Conservation (phyloP, 441 rosid genomes). For the Syzygium syzygioides region DNA sequence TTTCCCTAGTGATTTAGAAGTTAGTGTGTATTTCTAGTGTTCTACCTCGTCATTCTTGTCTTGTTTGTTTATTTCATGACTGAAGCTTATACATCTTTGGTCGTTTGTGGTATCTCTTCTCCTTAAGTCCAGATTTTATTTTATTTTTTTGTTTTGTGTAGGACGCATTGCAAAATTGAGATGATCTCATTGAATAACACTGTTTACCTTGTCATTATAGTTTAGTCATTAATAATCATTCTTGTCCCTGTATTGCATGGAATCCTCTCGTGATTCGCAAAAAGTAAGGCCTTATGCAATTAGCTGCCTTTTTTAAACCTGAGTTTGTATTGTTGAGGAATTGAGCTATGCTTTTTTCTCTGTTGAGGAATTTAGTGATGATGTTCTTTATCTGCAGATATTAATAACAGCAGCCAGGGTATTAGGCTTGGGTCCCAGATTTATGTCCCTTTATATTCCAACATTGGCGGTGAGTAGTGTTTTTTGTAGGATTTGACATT, state of each 20-base stretch:
- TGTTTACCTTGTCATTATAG: neutral
- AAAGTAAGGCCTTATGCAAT: neutral
- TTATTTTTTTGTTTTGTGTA: neutral
- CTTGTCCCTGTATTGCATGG: neutral
- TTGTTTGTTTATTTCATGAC: neutral
- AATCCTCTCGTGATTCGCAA: neutral
- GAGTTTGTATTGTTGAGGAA: neutral
- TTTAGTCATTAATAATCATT: neutral
- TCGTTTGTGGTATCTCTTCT: neutral
- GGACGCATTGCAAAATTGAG: neutral
- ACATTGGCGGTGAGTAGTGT: conserved; percentile 63
- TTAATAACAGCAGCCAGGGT: conserved; percentile 76
- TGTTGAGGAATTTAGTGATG: neutral
- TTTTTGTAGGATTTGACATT: neutral
- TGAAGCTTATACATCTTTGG: neutral
- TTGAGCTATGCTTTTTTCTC: neutral
- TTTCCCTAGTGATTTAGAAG: neutral
- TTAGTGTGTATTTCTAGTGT: neutral
- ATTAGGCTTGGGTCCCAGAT: conserved; percentile 75
- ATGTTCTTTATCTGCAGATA: conserved; percentile 38
- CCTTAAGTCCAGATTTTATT: neutral
- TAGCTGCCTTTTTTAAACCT: neutral
- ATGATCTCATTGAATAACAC: neutral
- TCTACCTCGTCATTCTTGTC: neutral
- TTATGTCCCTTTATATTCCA: conserved; percentile 78